Base-by-base conservation (phyloP, 202 grass and related monocot genomes). In the Panicum hallii region DNA sequence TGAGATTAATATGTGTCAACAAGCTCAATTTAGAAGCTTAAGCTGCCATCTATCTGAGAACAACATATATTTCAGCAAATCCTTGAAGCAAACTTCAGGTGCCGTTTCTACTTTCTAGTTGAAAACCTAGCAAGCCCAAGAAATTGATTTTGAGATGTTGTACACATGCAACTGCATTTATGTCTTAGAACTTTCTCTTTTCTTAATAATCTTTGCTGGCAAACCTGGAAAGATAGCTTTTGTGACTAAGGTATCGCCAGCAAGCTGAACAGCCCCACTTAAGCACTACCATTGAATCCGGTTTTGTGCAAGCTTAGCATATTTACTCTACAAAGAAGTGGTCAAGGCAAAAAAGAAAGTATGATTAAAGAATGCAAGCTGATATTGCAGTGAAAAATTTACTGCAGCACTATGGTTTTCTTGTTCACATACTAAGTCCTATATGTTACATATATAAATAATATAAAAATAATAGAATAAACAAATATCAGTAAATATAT, bases 311-410 rank as follows among this genome's bases (percentile, higher is more conserved):
- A 46, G 49, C 10, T 44, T 42, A 65, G 4, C 15, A 56, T 70
- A 57, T 43, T 50, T 69, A 54, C 2, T 14, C 23, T 41, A 19
- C n/a, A 81, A 58, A 43, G 3, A 26, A 42, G 36, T 49, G 30
- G 30, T 22, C 36, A 22, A 11, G 22, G 17, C 7, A 38, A 58
- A 15, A 55, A 62, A 26, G 26, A n/a, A 58, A 38, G 36, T 38
- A 38, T 38, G 32, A 67, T 46, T 6, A 55, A 76, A 77, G 10
- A 61, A 61, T 61, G 22, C 69, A 55, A 75, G 9, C 11, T 78
- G 50, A 26, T 52, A 22, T n/a, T 72, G 9, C 20, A 15, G 26
- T 78, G 32, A 49, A 7, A 38, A 74, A 54, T 38, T 26, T 54
- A 6, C 9, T 17, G n/a, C 4, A 55, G 16, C 28, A 11, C 30